phyloP scores from a whole-genome alignment of 2,329 filamentous ascomycete genomes.

The Fusarium sp. region DNA sequence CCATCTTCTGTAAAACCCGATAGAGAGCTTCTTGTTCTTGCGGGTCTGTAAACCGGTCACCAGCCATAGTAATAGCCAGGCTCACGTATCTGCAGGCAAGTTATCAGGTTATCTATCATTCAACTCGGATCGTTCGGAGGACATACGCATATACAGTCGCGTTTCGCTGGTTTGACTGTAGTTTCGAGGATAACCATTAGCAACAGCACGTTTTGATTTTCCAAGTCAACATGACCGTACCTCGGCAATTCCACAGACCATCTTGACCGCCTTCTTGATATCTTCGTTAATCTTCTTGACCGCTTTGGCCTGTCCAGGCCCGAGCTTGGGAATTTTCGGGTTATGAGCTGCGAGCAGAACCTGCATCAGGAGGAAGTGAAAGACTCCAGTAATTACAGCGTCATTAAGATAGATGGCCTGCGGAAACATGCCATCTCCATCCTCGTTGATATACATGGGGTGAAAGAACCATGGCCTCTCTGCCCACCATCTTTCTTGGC shows the following conservation, averaged over 20 bases:
- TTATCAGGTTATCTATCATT: conserved; percentile 1
- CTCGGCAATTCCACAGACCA: conserved; percentile 47
- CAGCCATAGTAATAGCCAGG: conserved; percentile 48
- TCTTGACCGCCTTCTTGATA: conserved; percentile 45
- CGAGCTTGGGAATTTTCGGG: conserved; percentile 43
- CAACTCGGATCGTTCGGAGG: neutral
- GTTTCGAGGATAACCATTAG: neutral
- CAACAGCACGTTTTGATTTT: neutral
- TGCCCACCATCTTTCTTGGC: conserved; percentile 46
- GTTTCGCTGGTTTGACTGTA: conserved; percentile 41
- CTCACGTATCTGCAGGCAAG: conserved; percentile 39
- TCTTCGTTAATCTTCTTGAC: conserved; percentile 44
- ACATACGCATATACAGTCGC: conserved; percentile 39
- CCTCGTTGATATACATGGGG: conserved; percentile 40
- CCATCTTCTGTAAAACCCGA: conserved; percentile 50
- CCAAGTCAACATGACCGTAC: conserved; percentile 8
- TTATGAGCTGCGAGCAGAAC: conserved; percentile 47
- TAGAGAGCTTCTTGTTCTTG: conserved; percentile 54
- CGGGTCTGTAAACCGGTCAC: conserved; percentile 54
- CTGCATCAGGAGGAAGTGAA: conserved; percentile 46
- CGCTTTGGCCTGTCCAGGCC: conserved; percentile 42
- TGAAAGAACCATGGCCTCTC: conserved; percentile 47
- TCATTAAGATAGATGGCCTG: conserved; percentile 45
- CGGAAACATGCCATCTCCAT: conserved; percentile 29
- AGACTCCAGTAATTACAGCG: conserved; percentile 45